Percentiles rank a stretch among this genome's conserved stretches.
These are phyloP conservation scores for Fusarium miscanthi DNA, from an alignment of 2,329 filamentous ascomycete species.

Conservation along the genomic window DNA sequence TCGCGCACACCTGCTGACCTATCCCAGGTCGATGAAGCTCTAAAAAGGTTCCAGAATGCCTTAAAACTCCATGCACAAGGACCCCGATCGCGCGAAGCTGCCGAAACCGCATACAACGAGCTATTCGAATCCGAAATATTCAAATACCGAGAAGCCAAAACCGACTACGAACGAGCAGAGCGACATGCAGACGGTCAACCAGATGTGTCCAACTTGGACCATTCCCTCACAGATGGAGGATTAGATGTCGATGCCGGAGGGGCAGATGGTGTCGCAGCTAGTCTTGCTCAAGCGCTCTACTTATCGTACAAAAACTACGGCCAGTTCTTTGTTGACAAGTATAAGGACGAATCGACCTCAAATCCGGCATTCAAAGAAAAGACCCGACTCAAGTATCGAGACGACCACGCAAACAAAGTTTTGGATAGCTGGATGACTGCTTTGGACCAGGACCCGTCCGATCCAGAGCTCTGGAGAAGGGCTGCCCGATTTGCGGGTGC, in stretches of 20 bases:
- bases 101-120: conserved; percentile 81
- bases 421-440: conserved; percentile 68
- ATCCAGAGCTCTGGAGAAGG: conserved; percentile 73
- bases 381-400: conserved; percentile 44
- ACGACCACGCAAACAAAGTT: conserved; percentile 56
- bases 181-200: conserved; percentile 62
- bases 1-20: conserved; percentile 2
- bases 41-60: conserved; percentile 93
- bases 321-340: conserved; percentile 83
- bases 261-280: conserved; percentile 80
- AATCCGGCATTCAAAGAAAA: conserved; percentile 62
- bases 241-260: conserved; percentile 69
- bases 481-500: conserved; percentile 68
- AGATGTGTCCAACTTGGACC: conserved; percentile 54
- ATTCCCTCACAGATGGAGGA: conserved; percentile 56
- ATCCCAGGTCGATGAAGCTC: conserved; percentile 84
- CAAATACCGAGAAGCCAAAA: conserved; percentile 85
- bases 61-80: conserved; percentile 93
- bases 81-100: conserved; percentile 77
- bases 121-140: conserved; percentile 96
- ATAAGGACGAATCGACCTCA: conserved; percentile 52
- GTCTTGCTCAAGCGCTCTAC: conserved; percentile 88
- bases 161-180: conserved; percentile 82
- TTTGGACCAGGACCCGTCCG: conserved; percentile 73
- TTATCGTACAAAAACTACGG: conserved; percentile 96